Conservation (phyloP, 306 rosid species). For the Citrullus mucosospermus region DNA sequence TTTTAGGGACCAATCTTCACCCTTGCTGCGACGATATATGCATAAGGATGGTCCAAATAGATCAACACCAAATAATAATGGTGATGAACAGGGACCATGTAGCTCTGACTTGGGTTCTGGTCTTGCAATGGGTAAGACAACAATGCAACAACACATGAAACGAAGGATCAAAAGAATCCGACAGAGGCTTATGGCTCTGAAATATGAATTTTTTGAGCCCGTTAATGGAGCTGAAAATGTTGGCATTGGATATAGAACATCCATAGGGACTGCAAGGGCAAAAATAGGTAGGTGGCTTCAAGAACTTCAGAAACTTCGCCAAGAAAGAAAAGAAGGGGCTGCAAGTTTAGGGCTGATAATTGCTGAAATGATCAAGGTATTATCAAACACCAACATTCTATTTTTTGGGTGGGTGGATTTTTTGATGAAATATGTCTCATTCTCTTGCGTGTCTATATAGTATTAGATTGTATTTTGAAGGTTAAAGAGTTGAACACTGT, state of each 20-base stretch:
- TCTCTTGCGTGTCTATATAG: background rate
- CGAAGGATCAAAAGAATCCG: constrained; percentile 90
- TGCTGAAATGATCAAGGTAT: constrained; percentile 93
- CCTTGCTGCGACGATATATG: constrained; percentile 55
- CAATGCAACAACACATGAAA: constrained; percentile 76
- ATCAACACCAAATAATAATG: constrained; percentile 37
- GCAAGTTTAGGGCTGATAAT: constrained; percentile 74
- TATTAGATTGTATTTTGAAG: background rate
- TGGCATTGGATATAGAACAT: constrained; percentile 83
- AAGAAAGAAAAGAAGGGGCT: constrained; percentile 99
- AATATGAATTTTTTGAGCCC: constrained; percentile 73
- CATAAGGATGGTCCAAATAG: constrained; percentile 71
- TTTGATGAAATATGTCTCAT: background rate
- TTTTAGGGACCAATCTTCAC: constrained; percentile 96
- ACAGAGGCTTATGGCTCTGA: constrained; percentile 96
- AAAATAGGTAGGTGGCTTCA: constrained; percentile 97
- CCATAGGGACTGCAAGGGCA: constrained; percentile 82
- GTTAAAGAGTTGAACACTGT: background rate
- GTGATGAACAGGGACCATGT: constrained; percentile 60
- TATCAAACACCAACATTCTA: background rate
- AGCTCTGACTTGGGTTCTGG: constrained; percentile 39
- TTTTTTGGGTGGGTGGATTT: background rate
- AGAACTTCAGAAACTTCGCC: constrained; percentile 93
- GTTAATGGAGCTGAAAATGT: constrained; percentile 66
- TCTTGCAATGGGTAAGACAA: constrained; percentile 40